Evolutionary conservation across 495 filamentous ascomycete genomes (phyloP).

Genomic region (Trichoderma orchidacearum): DNA sequence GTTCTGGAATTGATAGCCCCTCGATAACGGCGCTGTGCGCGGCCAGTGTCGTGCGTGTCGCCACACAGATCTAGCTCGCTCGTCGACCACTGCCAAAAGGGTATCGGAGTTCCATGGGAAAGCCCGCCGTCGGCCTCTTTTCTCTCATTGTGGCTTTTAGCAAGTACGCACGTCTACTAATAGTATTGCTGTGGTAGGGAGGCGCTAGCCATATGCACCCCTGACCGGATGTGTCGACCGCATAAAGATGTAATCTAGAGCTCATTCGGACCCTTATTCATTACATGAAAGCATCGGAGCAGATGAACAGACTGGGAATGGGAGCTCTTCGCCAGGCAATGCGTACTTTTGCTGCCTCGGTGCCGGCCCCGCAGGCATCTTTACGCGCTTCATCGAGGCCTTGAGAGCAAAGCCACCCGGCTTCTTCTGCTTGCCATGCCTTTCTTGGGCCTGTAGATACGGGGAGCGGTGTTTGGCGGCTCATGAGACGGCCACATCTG

Average conservation of each 20-base stretch:
- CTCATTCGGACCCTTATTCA: background rate
- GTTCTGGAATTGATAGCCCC: no score
- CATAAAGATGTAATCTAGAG: background rate
- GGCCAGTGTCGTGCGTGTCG: no score
- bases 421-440: no score
- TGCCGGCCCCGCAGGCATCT: background rate
- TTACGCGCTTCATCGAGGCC: background rate
- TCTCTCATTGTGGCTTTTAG: background rate
- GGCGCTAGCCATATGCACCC: background rate
- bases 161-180: background rate
- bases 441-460: no score
- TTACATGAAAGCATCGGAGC: background rate
- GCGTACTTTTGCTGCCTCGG: background rate
- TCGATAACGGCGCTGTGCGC: no score
- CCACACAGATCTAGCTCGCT: no score
- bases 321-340: background rate
- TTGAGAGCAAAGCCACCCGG: background rate
- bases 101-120: background rate
- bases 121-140: background rate
- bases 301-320: background rate
- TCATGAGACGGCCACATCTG: slow-evolving; percentile 2
- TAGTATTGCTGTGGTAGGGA: background rate
- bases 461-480: background rate
- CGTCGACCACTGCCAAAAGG: background rate
- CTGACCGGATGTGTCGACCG: background rate